Base-by-base conservation (phyloP, 306 rosid species). In the Malus asiatica region DNA sequence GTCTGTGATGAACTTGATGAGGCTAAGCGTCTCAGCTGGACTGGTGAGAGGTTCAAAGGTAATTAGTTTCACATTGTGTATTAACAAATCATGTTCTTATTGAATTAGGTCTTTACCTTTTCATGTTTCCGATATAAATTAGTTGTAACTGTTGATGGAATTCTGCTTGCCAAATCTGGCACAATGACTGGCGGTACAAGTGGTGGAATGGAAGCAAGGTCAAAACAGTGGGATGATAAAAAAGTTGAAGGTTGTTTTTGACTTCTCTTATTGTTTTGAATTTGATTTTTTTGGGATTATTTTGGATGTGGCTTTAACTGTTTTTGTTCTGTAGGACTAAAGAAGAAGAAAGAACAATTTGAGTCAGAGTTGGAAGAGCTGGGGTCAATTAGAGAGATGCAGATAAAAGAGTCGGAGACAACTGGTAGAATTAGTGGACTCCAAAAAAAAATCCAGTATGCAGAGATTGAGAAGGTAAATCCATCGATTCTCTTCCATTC, bases 151-250 rank as follows among this genome's bases (percentile, higher is more conserved):
- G 91, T 92, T 76, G 99, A 96, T 70, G 99, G 99, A 73, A 93
- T 87, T 83, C 83, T 96, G 79, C 93, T 96, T 62, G 87, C 99
- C 4, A 96, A 96, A 81, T 93, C 99, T 5, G 99, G 99, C 82
- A 92, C 99, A 63, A 96, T 96, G 99, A 96, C 99, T 82, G 99
- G 99, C 66, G 99, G 99, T 79, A 92, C 96, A 44, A 96, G 98
- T 86, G 99, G 99, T 76, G 99, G 98, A 87, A 96, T 96, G 99
- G 99, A 96, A 86, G 99, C 98, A 51, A 89, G 97, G 85, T 90
- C 99, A 42, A 96, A 92, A 72, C 85, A 93, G 84, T 96, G 99
- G 99, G 98, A 96, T 76, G 99, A 96, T 82, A 96, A 93, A 80
- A 96, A 90, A 85, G 85, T 90, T 80, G 99, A 90, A 88, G 99